Evolutionary conservation across 495 filamentous ascomycete genomes (phyloP).

Genomic region (Aspergillus sparsus): DNA sequence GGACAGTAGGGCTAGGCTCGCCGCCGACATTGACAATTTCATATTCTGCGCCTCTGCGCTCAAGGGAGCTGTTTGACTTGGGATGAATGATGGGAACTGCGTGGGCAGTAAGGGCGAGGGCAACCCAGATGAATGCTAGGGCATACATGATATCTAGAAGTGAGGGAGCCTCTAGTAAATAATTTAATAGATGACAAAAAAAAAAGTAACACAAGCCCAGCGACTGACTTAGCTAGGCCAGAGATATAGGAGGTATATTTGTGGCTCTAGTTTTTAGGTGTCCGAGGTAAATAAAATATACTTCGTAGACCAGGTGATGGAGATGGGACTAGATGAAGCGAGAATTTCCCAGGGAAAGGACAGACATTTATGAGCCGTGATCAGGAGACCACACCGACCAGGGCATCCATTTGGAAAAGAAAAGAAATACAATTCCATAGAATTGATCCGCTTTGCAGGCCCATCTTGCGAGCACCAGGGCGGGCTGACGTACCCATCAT

Average conservation of each 20-base stretch:
- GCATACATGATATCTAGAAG: constrained; percentile 33
- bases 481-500: constrained; percentile 27
- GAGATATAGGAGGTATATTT: too few species aligned
- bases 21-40: constrained; percentile 53
- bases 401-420: constrained; percentile 2
- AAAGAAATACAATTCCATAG: constrained; percentile 5
- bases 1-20: constrained; percentile 26
- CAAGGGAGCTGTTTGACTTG: constrained; percentile 28
- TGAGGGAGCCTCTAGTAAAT: not conserved
- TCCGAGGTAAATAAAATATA: too few species aligned
- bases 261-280: too few species aligned
- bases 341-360: not conserved
- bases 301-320: not conserved
- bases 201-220: too few species aligned
- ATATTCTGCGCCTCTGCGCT: constrained; percentile 40
- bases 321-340: constrained; percentile 4
- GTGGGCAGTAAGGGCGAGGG: constrained; percentile 35
- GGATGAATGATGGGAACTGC: constrained; percentile 38
- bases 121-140: constrained; percentile 31
- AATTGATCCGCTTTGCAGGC: constrained; percentile 18
- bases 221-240: too few species aligned
- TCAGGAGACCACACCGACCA: not conserved
- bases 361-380: constrained; percentile 17
- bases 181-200: not conserved
- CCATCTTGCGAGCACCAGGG: constrained; percentile 21